Evolutionary conservation across 768 basidiomycete genomes (phyloP).

Genomic region (Suillus alpinus): DNA sequence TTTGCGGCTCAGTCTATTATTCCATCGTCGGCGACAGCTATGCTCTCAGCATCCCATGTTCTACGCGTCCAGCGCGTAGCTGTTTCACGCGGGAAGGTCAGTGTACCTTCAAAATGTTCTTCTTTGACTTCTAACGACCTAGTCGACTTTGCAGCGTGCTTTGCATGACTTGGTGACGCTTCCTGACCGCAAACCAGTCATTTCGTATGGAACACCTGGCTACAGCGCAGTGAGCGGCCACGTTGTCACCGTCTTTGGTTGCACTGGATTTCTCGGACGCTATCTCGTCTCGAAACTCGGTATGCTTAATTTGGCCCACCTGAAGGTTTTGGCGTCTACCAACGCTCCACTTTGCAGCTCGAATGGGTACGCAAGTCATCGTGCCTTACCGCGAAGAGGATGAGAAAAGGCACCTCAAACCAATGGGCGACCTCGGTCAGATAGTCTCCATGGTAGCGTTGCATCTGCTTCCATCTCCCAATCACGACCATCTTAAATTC

Average conservation of each 20-base stretch:
- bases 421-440: slow-evolving; percentile 96
- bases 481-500: slow-evolving; percentile 5
- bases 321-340: slow-evolving; percentile 8
- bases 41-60: slow-evolving; percentile 45
- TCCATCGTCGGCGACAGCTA: slow-evolving; percentile 17
- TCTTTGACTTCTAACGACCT: neutral
- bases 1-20: slow-evolving; percentile 5
- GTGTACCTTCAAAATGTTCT: neutral
- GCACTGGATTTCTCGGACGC: slow-evolving; percentile 91
- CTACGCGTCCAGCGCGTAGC: slow-evolving; percentile 54
- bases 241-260: slow-evolving; percentile 94
- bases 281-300: slow-evolving; percentile 94
- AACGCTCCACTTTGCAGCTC: slow-evolving; percentile 47
- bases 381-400: slow-evolving; percentile 95
- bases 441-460: slow-evolving; percentile 84
- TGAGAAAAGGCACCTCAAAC: slow-evolving; percentile 83
- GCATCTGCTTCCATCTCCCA: neutral
- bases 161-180: slow-evolving; percentile 70
- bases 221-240: slow-evolving; percentile 89
- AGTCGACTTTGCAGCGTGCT: slow-evolving; percentile 49
- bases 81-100: slow-evolving; percentile 45
- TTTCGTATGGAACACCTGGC: slow-evolving; percentile 76
- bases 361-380: slow-evolving; percentile 89
- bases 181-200: slow-evolving; percentile 59
- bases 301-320: slow-evolving; percentile 33